Conservation (phyloP, 176 grass and related monocot genomes). For the Eremochloa ophiuroides region DNA sequence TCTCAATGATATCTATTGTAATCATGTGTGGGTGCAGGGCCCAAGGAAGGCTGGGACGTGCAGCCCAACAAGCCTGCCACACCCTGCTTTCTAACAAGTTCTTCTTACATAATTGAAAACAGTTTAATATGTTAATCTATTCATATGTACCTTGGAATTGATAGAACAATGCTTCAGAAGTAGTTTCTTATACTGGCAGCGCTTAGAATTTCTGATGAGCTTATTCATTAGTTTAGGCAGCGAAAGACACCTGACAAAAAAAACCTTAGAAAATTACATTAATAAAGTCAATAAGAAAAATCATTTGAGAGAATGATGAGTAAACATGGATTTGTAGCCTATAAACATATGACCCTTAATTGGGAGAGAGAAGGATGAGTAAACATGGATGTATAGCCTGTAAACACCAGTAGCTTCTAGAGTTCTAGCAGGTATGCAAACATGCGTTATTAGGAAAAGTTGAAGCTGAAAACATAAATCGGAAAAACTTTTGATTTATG, state of each 20-base stretch:
- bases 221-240: constrained; percentile 41
- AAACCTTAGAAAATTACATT: constrained; percentile 4
- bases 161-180: constrained; percentile 52
- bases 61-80: background rate
- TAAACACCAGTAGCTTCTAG: background rate
- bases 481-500: background rate
- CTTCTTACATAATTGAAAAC: constrained; percentile 20
- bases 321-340: background rate
- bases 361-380: background rate
- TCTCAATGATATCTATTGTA: background rate
- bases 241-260: constrained; percentile 28
- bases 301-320: background rate
- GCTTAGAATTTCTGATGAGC: constrained; percentile 53
- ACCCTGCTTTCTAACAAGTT: background rate
- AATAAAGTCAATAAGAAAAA: background rate
- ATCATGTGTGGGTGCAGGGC: background rate
- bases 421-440: background rate
- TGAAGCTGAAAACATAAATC: background rate
- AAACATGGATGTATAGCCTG: background rate
- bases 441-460: background rate
- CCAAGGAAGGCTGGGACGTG: background rate
- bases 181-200: constrained; percentile 57
- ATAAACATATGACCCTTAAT: background rate
- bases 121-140: background rate
- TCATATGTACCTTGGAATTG: constrained; percentile 32